Percentiles rank a stretch among this genome's conserved stretches.
phyloP scores from a whole-genome alignment of 1,284 basidiomycete species.

The Ustilago bromivora region DNA sequence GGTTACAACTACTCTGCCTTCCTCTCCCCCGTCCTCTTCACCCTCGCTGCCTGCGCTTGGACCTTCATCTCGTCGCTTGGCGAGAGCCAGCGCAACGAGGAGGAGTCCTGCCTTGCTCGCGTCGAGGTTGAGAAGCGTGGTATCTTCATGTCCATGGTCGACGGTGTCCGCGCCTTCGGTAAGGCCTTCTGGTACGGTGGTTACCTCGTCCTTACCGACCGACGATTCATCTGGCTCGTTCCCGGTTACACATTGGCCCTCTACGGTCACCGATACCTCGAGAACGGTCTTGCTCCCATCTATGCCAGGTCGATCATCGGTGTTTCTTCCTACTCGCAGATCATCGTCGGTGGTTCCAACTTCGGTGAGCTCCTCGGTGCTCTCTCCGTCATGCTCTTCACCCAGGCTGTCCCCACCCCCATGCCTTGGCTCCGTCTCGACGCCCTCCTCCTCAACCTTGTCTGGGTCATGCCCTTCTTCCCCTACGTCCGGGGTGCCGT shows the following conservation, averaged over 20 bases:
- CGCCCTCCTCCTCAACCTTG: constrained; percentile 67
- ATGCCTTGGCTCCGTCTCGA: constrained; percentile 69
- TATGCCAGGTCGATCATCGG: constrained; percentile 68
- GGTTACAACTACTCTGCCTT: constrained; percentile 70
- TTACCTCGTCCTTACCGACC: constrained; percentile 62
- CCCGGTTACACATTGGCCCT: constrained; percentile 69
- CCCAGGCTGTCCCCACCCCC: constrained; percentile 66
- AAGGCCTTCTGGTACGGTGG: constrained; percentile 68
- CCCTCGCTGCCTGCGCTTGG: constrained; percentile 57
- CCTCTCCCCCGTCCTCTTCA: constrained; percentile 67
- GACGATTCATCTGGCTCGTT: constrained; percentile 69
- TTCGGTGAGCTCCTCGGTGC: constrained; percentile 70
- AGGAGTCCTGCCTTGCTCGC: constrained; percentile 33
- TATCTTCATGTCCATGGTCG: constrained; percentile 46
- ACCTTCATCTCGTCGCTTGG: constrained; percentile 59
- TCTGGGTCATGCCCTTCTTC: constrained; percentile 70
- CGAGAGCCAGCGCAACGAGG: constrained; percentile 40
- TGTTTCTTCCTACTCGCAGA: constrained; percentile 69
- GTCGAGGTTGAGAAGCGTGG: constrained; percentile 43
- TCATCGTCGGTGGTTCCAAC: constrained; percentile 59
- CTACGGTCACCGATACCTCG: constrained; percentile 70
- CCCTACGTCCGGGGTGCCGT: constrained; percentile 45
- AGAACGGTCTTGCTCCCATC: constrained; percentile 70
- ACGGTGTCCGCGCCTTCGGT: constrained; percentile 60
- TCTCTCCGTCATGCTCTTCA: constrained; percentile 65